Evolutionary conservation across 2,329 filamentous ascomycete species (phyloP), one percentile per base, ranked within the genome.

Genomic region (Lasiodiplodia sp.): DNA sequence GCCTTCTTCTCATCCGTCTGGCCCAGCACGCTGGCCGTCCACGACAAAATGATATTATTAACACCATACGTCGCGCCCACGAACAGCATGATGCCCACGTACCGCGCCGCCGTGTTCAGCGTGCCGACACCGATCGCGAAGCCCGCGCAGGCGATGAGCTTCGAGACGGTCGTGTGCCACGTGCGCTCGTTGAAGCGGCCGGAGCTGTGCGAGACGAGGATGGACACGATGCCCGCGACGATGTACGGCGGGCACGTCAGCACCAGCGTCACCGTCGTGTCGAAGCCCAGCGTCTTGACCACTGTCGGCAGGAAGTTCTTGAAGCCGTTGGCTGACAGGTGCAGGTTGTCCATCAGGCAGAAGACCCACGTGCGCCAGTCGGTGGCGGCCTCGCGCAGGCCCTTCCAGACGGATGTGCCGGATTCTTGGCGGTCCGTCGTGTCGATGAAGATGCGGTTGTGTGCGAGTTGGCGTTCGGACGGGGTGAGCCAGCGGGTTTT

Each of bases 401-500:
- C 65, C 11, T 58, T 49, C 34, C 38, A 51, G 6, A 51, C 40
- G 21, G 23, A 47, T 1, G 47, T 64, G 12, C 28, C n/a, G 12
- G 60, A 7, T 2, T 52, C 31, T 5, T 83, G 77, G 34, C 83
- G 83, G 34, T 83, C 83, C 8, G 87, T 81, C 7, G 85, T 86
- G 70, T 88, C 86, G 60, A 81, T 79, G 60, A 83, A 82, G 77
- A 79, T 79, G 40, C 77, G 75, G 0, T 76, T 71, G 0, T 78
- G 76, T 3, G 77, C 77, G 1, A 79, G 74, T 49, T 85, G 78
- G 44, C 81, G 80, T 73, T 87, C 84, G 23, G 83, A 81, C 1
- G 78, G 77, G 1, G 75, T 83, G 58, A 87, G 79, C 75, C 85
- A 85, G 14, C 76, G 75, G 0, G 83, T 83, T 28, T 82, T 81